A percentile compares a stretch with the other conserved stretches of the same genome.
phyloP scores from a whole-genome alignment of 2,329 filamentous ascomycete species.

The Phymatotrichopsis omnivora region DNA sequence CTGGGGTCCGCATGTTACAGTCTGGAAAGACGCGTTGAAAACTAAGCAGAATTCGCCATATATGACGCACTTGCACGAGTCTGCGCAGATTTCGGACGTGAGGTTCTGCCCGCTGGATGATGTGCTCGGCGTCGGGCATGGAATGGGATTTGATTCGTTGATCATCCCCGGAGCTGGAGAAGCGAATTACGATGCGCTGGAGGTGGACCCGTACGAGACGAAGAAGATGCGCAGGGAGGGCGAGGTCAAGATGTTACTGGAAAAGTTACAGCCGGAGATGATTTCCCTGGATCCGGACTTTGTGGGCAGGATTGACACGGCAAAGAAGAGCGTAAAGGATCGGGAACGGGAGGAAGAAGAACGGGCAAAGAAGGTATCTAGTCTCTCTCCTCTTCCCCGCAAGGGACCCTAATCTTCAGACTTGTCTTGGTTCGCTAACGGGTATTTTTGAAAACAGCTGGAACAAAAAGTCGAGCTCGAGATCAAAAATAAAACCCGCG shows the following conservation, averaged over 20 bases:
- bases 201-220: conserved; percentile 92
- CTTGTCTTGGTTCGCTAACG: conserved; percentile 30
- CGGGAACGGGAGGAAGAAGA: conserved; percentile 72
- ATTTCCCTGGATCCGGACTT: conserved; percentile 89
- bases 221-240: conserved; percentile 83
- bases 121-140: conserved; percentile 74
- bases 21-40: conserved; percentile 74
- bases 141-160: conserved; percentile 77
- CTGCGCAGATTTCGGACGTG: conserved; percentile 66
- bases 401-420: conserved; percentile 23
- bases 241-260: conserved; percentile 80
- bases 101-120: conserved; percentile 95
- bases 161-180: conserved; percentile 93
- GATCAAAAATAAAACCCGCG: conserved; percentile 66
- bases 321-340: conserved; percentile 59
- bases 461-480: conserved; percentile 47
- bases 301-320: conserved; percentile 75
- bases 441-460: conserved; percentile 48
- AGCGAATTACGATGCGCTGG: conserved; percentile 88
- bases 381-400: neutral
- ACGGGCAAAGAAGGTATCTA: conserved; percentile 39
- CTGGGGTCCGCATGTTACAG: conserved; percentile 75
- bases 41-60: conserved; percentile 70
- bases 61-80: conserved; percentile 85
- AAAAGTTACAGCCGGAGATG: conserved; percentile 95